Percentiles rank a stretch among this genome's conserved stretches.
phyloP scores from a whole-genome alignment of 1,284 basidiomycete species.

The Pterulicium gracile region DNA sequence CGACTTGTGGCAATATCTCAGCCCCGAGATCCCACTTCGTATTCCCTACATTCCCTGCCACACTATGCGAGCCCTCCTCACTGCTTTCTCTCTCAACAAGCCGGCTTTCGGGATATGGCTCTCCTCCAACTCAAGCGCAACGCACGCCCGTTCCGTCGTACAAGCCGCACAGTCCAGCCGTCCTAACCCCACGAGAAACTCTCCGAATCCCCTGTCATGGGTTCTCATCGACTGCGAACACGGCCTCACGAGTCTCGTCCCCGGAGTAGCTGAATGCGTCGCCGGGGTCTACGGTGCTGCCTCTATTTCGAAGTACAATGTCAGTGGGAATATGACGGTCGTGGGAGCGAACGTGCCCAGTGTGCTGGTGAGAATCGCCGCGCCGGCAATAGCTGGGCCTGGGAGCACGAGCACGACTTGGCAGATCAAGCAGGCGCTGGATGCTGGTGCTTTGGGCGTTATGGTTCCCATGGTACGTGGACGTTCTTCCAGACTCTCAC shows the following conservation, averaged over 20 bases:
- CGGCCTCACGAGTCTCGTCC: slow-evolving; percentile 41
- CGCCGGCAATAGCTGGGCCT: slow-evolving; percentile 30
- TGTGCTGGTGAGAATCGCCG: slow-evolving; percentile 48
- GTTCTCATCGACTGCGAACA: slow-evolving; percentile 58
- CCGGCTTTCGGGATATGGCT: slow-evolving; percentile 69
- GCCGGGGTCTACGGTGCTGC: slow-evolving; percentile 32
- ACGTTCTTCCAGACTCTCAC: too few species aligned
- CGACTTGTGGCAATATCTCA: too few species aligned
- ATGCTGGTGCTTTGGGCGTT: slow-evolving; percentile 50
- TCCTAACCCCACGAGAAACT: neutral
- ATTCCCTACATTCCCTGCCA: too few species aligned
- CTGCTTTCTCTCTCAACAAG: slow-evolving; percentile 34
- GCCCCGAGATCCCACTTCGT: too few species aligned
- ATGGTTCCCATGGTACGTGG: slow-evolving; percentile 50
- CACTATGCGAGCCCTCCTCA: slow-evolving; percentile 25
- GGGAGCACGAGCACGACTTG: slow-evolving; percentile 39
- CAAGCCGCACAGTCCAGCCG: slow-evolving; percentile 22
- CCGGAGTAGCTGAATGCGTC: slow-evolving; percentile 42
- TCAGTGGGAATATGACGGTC: neutral
- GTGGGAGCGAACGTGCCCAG: slow-evolving; percentile 26
- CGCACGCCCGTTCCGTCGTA: slow-evolving; percentile 45
- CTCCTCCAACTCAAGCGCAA: slow-evolving; percentile 37
- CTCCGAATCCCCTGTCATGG: slow-evolving; percentile 29
- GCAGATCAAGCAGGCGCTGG: slow-evolving; percentile 61
- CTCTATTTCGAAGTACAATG: too few species aligned